Evolutionary conservation across 768 basidiomycete genomes (phyloP), one percentile per base, ranked within the genome.

Genomic region (Amanita polypyramis): DNA sequence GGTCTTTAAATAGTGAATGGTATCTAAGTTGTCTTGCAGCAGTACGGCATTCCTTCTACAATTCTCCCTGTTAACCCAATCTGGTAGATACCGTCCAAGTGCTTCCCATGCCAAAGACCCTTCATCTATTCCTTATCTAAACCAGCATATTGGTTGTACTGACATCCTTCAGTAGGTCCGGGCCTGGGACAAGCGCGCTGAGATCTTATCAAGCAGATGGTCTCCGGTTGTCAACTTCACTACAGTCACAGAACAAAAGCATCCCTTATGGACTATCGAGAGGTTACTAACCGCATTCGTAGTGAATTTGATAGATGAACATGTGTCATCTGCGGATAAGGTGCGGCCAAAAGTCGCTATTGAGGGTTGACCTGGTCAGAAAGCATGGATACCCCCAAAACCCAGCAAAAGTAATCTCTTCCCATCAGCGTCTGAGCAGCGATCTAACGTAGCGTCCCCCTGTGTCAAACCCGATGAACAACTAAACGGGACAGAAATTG

Each of bases 261-360:
- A 39, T 21, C 38, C 38, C 21, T 40, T 25, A 12, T n/a, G 6
- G 39, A 27, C 23, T 23, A 25, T 14, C 11, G 4, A 10, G 7
- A 41, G 12, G 25, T n/a, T 29, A 8, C 40, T 30, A 42, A 27
- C 43, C 43, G 17, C 43, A 44, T 34, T 43, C 30, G 30, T 44
- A 15, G 12, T 17, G 23, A n/a, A 0, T 42, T 42, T 15, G 40
- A 42, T 42, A 42, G 40, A 14, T 41, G 25, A 21, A 42, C 43
- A 44, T 30, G 43, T 44, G 43, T 32, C 33, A 20, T 15, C n/a
- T 20, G 43, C 43, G 43, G 43, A 44, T 34, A 44, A 15, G 43
- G 10, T 44, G 43, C 43, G 43, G 43, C 30, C 43, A 43, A 29
- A 20, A 20, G 6, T 8, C 42, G 30, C 23, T 25, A 27, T 44